Conservation (phyloP, 345 rosid genomes). For the Linum usitatissimum region DNA sequence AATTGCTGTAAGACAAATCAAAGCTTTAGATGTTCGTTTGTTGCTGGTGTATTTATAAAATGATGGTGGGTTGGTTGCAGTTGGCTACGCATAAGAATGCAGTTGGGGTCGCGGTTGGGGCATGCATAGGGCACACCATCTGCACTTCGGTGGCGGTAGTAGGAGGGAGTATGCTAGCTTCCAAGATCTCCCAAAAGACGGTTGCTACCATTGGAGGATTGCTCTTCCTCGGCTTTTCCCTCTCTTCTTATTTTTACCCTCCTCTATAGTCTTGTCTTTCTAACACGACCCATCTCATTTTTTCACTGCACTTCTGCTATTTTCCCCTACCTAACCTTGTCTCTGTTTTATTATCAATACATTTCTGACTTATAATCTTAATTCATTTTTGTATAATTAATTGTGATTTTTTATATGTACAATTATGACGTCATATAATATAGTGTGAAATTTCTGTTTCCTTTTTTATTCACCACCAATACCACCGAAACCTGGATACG, state of each 20-base stretch:
- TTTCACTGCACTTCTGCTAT: not conserved
- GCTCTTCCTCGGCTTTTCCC: slow-evolving; percentile 82
- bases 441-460: too few relatives aligned
- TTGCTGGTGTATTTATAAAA: not conserved
- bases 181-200: slow-evolving; percentile 87
- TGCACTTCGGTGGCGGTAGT: slow-evolving; percentile 93
- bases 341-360: too few relatives aligned
- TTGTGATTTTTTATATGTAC: too few relatives aligned
- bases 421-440: too few relatives aligned
- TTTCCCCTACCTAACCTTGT: too few relatives aligned
- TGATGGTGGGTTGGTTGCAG: slow-evolving; percentile 31
- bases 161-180: slow-evolving; percentile 97
- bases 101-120: slow-evolving; percentile 83
- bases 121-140: slow-evolving; percentile 68
- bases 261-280: slow-evolving; percentile 35
- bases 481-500: too few relatives aligned
- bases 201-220: slow-evolving; percentile 90
- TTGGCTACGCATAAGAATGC: slow-evolving; percentile 97
- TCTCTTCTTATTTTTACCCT: slow-evolving; percentile 93
- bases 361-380: too few relatives aligned
- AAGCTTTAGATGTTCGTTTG: not conserved
- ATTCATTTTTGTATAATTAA: too few relatives aligned
- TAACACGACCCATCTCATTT: not conserved
- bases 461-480: too few relatives aligned
- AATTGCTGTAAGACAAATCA: slow-evolving; percentile 68